Percentiles rank a stretch among this genome's conserved stretches.
phyloP scores from a whole-genome alignment of 768 basidiomycete genomes.

The Kwoniella newhampshirensis region DNA sequence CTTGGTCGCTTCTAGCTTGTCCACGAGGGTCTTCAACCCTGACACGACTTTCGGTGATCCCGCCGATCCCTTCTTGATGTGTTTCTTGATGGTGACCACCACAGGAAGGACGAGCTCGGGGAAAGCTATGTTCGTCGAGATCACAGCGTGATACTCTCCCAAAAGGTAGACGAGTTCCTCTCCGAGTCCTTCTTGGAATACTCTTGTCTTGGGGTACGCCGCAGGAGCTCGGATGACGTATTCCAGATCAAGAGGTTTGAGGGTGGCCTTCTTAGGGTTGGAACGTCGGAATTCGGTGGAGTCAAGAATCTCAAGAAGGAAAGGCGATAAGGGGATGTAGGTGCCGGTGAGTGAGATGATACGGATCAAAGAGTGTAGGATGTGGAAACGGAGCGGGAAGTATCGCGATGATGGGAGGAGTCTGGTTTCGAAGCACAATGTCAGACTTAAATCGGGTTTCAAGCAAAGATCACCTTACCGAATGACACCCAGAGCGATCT shows the following conservation, averaged over 20 bases:
- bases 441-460: too few relatives aligned
- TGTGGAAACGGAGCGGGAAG: constrained; percentile 90
- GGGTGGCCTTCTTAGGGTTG: constrained; percentile 76
- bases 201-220: constrained; percentile 81
- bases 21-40: constrained; percentile 72
- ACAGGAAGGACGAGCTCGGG: constrained; percentile 87
- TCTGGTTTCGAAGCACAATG: too few relatives aligned
- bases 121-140: constrained; percentile 86
- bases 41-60: constrained; percentile 50
- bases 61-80: constrained; percentile 61
- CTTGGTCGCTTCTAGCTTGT: constrained; percentile 80
- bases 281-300: constrained; percentile 64
- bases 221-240: constrained; percentile 81
- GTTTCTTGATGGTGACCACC: constrained; percentile 67
- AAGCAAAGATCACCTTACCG: too few relatives aligned
- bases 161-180: constrained; percentile 79
- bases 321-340: constrained; percentile 83
- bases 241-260: constrained; percentile 86
- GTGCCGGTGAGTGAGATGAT: constrained; percentile 77
- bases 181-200: constrained; percentile 75
- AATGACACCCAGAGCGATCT: constrained; percentile 88
- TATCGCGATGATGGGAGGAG: constrained; percentile 87
- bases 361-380: constrained; percentile 81
- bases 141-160: constrained; percentile 70
- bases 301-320: constrained; percentile 80